Conservation (phyloP, 2,329 filamentous ascomycete genomes). For the Zymoseptoria pseudotritici region DNA sequence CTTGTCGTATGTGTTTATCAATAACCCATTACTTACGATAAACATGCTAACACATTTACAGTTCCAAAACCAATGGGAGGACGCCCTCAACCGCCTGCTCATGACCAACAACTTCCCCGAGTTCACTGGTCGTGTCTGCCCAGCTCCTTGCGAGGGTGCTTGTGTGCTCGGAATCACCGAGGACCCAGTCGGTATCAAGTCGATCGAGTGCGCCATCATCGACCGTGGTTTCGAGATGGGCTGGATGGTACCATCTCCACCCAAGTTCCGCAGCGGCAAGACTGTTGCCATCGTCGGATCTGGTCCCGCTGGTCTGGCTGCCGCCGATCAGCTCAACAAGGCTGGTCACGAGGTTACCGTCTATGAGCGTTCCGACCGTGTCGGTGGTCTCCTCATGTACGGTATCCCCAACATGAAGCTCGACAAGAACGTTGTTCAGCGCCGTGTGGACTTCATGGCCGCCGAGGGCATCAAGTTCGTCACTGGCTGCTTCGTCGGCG, state of each 20-base stretch:
- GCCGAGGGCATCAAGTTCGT: constrained; percentile 79
- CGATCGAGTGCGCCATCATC: constrained; percentile 95
- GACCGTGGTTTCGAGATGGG: constrained; percentile 96
- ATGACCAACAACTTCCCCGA: constrained; percentile 99
- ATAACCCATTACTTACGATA: too few relatives aligned
- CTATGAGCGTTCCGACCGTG: constrained; percentile 85
- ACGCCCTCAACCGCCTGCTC: constrained; percentile 81
- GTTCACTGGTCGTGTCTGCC: constrained; percentile 94
- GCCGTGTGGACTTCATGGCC: constrained; percentile 90
- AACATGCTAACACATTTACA: too few relatives aligned
- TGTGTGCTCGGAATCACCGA: constrained; percentile 96
- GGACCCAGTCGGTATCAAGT: constrained; percentile 96
- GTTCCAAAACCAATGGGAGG: constrained; percentile 67
- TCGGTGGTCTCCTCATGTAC: constrained; percentile 93
- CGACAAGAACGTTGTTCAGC: constrained; percentile 94
- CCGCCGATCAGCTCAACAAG: constrained; percentile 89
- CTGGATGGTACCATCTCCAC: constrained; percentile 85
- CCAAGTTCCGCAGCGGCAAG: constrained; percentile 76
- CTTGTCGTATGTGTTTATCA: too few relatives aligned
- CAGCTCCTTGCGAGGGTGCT: constrained; percentile 90
- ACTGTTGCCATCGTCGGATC: constrained; percentile 84
- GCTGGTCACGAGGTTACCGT: constrained; percentile 83
- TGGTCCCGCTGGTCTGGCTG: constrained; percentile 81
- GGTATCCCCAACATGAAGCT: constrained; percentile 99
- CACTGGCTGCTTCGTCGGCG: constrained; percentile 69